These are phyloP conservation scores for Elongisporangium prolatum DNA, from an alignment of 352 stramenopile genomes.

Conservation along the genomic window DNA sequence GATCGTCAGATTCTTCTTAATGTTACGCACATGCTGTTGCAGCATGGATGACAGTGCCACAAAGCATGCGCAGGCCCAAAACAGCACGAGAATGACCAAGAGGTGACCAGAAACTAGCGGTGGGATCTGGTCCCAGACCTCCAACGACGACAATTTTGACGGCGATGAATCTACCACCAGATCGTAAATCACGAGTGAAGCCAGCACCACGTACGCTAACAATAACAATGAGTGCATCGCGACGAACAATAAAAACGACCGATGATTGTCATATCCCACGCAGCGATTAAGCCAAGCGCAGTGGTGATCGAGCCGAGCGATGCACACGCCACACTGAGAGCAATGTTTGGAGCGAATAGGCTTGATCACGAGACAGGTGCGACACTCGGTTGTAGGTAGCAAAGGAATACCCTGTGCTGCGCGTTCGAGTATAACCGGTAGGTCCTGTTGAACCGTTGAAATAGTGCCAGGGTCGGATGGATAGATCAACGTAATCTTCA, in stretches of 20 bases:
- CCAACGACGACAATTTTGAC: slow-evolving; percentile 31
- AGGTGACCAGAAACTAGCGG: slow-evolving; percentile 45
- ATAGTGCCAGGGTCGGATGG: slow-evolving; percentile 56
- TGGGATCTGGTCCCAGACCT: slow-evolving; percentile 60
- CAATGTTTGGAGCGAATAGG: slow-evolving; percentile 83
- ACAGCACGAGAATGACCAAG: slow-evolving; percentile 51
- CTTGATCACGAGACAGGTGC: slow-evolving; percentile 66
- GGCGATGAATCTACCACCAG: slow-evolving; percentile 28
- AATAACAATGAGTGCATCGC: slow-evolving; percentile 55
- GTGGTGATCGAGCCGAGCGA: slow-evolving; percentile 85
- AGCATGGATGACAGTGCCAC: slow-evolving; percentile 53
- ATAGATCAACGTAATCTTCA: slow-evolving; percentile 43
- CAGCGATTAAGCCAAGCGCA: slow-evolving; percentile 86
- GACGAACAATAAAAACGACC: slow-evolving; percentile 74
- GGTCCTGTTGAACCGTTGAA: slow-evolving; percentile 42
- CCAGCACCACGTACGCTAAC: slow-evolving; percentile 36
- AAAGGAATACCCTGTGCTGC: slow-evolving; percentile 34
- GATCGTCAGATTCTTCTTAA: slow-evolving; percentile 68
- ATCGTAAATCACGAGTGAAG: slow-evolving; percentile 35
- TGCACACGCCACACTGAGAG: slow-evolving; percentile 63
- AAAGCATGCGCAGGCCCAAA: slow-evolving; percentile 47
- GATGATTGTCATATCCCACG: slow-evolving; percentile 77
- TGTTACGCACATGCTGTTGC: slow-evolving; percentile 60
- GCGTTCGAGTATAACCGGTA: slow-evolving; percentile 45
- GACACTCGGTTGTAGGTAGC: slow-evolving; percentile 46